Conservation (phyloP, 768 basidiomycete species). For the Artomyces pyxidatus region DNA sequence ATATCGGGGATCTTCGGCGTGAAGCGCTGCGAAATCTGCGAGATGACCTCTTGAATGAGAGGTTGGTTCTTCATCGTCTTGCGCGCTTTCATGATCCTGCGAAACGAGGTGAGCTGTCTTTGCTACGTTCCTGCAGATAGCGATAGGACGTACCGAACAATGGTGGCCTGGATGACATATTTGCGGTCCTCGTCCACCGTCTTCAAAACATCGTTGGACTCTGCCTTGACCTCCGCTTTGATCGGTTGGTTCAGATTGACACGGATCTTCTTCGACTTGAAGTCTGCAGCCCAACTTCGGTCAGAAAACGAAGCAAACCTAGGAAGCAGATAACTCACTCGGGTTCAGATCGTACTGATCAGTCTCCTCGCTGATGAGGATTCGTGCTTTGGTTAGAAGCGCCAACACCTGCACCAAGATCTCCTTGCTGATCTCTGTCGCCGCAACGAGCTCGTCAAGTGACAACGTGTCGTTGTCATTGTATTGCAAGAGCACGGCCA, state of each 20-base stretch:
- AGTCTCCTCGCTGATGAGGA: constrained; percentile 80
- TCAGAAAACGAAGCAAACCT: constrained; percentile 37
- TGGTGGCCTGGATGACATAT: constrained; percentile 91
- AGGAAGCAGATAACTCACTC: constrained; percentile 35
- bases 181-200: constrained; percentile 96
- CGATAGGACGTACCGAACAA: constrained; percentile 51
- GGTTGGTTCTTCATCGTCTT: constrained; percentile 94
- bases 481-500: constrained; percentile 90
- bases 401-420: constrained; percentile 63
- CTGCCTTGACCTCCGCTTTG: constrained; percentile 91
- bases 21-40: constrained; percentile 82
- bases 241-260: constrained; percentile 89
- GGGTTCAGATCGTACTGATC: constrained; percentile 93
- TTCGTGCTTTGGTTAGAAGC: constrained; percentile 68
- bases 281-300: constrained; percentile 38
- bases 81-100: constrained; percentile 89
- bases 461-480: constrained; percentile 86
- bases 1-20: constrained; percentile 93
- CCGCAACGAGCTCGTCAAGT: constrained; percentile 67
- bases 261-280: constrained; percentile 91
- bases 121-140: background rate
- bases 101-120: constrained; percentile 11
- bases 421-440: constrained; percentile 76
- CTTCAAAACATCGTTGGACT: constrained; percentile 83
- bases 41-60: constrained; percentile 83